phyloP scores from a whole-genome alignment of 1,284 basidiomycete species.

The Microbotryum intermedium region DNA sequence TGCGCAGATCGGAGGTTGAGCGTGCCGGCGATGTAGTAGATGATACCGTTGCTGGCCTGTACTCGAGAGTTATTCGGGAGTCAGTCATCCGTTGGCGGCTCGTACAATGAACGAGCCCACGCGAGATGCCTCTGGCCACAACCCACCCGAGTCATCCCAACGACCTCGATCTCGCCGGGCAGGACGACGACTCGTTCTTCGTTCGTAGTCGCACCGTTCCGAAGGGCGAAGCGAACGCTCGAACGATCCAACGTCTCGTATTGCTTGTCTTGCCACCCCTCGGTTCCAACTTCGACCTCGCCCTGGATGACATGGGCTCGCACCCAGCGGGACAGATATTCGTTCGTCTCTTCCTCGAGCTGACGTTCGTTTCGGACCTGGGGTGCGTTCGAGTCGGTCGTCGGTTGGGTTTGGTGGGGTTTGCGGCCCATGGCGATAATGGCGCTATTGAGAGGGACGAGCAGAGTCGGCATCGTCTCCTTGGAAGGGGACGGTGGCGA shows the following conservation, averaged over 20 bases:
- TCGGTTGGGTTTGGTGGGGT: slow-evolving; percentile 51
- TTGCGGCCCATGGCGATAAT: slow-evolving; percentile 64
- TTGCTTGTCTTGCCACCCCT: not conserved
- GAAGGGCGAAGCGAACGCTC: slow-evolving; percentile 34
- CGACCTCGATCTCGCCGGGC: slow-evolving; percentile 9
- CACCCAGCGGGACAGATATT: slow-evolving; percentile 62
- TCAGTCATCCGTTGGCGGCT: not conserved
- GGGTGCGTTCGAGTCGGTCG: slow-evolving; percentile 44
- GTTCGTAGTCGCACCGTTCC: not conserved
- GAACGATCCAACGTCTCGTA: slow-evolving; percentile 8
- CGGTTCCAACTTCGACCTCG: not conserved
- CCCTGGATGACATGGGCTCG: slow-evolving; percentile 56
- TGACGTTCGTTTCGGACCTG: slow-evolving; percentile 52
- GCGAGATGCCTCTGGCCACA: no score
- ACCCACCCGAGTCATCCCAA: slow-evolving; percentile 2
- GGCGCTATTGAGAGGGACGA: slow-evolving; percentile 69
- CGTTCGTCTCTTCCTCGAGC: slow-evolving; percentile 51
- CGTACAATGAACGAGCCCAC: not conserved
- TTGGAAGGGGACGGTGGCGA: not conserved
- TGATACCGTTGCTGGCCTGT: slow-evolving; percentile 15
- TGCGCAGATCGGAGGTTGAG: slow-evolving; percentile 1
- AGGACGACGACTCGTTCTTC: not conserved
- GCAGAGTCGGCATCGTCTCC: slow-evolving; percentile 44
- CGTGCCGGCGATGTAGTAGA: slow-evolving; percentile 9
- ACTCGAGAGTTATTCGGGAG: no score